Evolutionary conservation across 2,329 filamentous ascomycete genomes (phyloP), one percentile per base, ranked within the genome.

Genomic region (Alternaria longipes): DNA sequence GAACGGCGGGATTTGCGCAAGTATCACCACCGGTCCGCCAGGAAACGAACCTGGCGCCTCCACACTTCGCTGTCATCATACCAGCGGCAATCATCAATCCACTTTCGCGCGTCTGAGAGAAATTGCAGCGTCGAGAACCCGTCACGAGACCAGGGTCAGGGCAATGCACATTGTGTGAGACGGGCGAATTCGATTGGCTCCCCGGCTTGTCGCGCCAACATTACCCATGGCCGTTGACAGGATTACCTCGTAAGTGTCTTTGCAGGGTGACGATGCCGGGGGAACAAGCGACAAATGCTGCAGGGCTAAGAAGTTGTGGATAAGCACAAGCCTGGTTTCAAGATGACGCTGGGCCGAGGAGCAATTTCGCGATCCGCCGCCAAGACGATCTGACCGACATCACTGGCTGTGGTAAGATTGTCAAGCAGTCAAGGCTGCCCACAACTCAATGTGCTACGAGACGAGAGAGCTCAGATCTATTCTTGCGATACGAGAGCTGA

Each of bases 31-130:
- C 65, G 65, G 46, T 64, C 60, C 60, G 62, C 63, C 63, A 62
- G 69, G 58, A 67, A 73, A 71, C 68, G 68, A 65, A 55, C 54
- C 63, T 68, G 60, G 56, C 61, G 56, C 67, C 71, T 66, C 67
- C 67, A 73, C 68, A 67, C 63, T 66, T 62, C 50, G 58, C 59
- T 56, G 61, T 49, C 62, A 70, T 53, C 68, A 73, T 73, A 63
- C 70, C 67, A 70, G 65, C 62, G 70, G 67, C 59, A 66, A 69
- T 68, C 70, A 71, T 70, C 64, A 66, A 62, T 70, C 65, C 59
- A 72, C 56, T 55, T 65, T 63, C 65, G 63, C 70, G 63, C 66
- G 74, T 75, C 65, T 72, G 74, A 72, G 69, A 75, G 71, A 78
- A 66, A 78, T 77, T 78, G 67, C 74, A 65, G 63, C 59, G 73